Base-by-base conservation (phyloP, 495 filamentous ascomycete species). In the Mytilinidion resinicola region DNA sequence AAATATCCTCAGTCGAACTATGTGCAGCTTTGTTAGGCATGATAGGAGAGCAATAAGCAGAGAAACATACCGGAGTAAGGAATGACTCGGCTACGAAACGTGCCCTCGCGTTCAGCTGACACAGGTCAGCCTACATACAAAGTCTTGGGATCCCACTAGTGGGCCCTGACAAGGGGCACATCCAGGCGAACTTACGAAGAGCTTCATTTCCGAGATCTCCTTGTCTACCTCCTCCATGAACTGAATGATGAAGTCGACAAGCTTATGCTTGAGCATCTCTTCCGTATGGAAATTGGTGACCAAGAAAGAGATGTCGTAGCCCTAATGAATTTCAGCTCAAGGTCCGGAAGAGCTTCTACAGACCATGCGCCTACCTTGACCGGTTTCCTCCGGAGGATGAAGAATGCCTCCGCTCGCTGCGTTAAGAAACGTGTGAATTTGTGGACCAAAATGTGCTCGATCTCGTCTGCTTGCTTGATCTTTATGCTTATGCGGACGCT, bases 201-300 rank as follows among this genome's bases (percentile, higher is more conserved):
- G 83, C 82, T 99, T 99, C 93, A 97, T 96, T 74, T 97, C 95
- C 1, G 92, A 97, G 52, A 97, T 97, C 73, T 99, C 95, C 77
- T 97, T 97, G 69, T 97, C 93, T 33, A 97, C 93, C 68, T 99
- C 95, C 74, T 97, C 92, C 91, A 97, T 96, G 70, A 96, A 97
- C 62, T 96, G 85, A 59, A 99, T 95, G 59, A 97, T 93, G 67
- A 98, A 98, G 68, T 98, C 93, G 9, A 98, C 95, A 60, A 98
- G 77, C 76, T 98, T 96, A 69, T 98, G 90, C 77, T 96, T 97
- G 67, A 97, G 73, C 90, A 99, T 93, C 66, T 91, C 86, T 70
- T 97, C 95, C 15, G 92, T 96, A 66, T 99, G 93, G 78, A 89
- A 90, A 72, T 99, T 97, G 12, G 95, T 97, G 64, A 99, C 92